phyloP scores from a whole-genome alignment of 2,329 filamentous ascomycete species.

The Scytalidium lignicola region DNA sequence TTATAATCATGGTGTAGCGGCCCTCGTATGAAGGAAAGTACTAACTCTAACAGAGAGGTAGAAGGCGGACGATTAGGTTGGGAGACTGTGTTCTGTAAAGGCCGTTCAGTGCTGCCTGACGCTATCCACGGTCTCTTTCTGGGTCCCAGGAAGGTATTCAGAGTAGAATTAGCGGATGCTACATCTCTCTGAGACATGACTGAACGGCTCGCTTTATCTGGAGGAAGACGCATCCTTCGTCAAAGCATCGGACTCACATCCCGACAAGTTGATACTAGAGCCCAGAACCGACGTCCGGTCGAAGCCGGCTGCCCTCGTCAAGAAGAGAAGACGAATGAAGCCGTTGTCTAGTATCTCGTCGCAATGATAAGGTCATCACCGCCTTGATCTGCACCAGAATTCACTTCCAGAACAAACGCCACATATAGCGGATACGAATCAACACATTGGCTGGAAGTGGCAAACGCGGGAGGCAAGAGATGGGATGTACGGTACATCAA shows the following conservation, averaged over 20 bases:
- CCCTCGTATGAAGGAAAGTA: neutral
- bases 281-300: neutral
- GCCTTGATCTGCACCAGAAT: neutral
- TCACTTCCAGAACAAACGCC: neutral
- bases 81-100: neutral
- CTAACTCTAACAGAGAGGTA: neutral
- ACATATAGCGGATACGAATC: neutral
- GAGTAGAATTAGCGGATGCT: constrained; percentile 27
- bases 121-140: constrained; percentile 30
- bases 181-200: constrained; percentile 24
- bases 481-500: too few species aligned
- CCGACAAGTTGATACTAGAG: neutral
- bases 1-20: neutral
- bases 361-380: neutral
- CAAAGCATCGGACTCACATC: neutral
- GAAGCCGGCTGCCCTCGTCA: neutral
- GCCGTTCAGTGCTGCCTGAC: constrained; percentile 7
- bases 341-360: neutral
- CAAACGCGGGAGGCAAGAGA: neutral
- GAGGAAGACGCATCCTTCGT: constrained; percentile 24
- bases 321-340: neutral
- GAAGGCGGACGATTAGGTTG: neutral
- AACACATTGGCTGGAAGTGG: neutral
- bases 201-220: constrained; percentile 22
- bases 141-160: constrained; percentile 28